Evolutionary conservation across 2,329 filamentous ascomycete genomes (phyloP), one percentile per base, ranked within the genome.

Genomic region (Aspergillus sp.): DNA sequence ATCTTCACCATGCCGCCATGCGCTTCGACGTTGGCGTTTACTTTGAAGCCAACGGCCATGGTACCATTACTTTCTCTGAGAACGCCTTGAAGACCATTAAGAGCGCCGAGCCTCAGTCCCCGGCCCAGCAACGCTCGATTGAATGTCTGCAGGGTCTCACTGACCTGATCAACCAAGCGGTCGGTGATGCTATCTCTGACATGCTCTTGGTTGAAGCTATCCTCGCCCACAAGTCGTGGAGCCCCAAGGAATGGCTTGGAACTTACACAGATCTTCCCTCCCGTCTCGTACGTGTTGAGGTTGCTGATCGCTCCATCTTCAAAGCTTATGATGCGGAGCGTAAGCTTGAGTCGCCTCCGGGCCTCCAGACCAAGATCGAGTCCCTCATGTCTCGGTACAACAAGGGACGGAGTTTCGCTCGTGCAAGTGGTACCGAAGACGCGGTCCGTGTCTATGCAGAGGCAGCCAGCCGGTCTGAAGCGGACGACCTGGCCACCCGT

Each of bases 1-100:
- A 96, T 71, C 80, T 98, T 53, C 93, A 98, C 72, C 93, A 97
- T 64, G 93, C 89, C n/a, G 93, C 93, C 35, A 84, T 88, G 61
- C 88, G 90, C 56, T 95, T 94, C 60, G 93, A 98, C 61, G 84
- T 97, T 47, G 93, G 93, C 49, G 89, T 97, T 45, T 98, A 98
- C 75, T 98, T 98, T 62, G 93, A 98, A 74, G 93, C 93, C 55
- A 98, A 98, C 66, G 93, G 93, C 25, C 93, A 98, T 70, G 93
- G 93, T 56, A 98, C 93, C 7, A 86, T 97, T 32, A 84, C 97
- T 47, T 98, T 98, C 77, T 95, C 88, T 1, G 81, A 86, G 49
- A 83, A 88, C 50, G 91, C 91, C 3, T 75, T 91, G 42, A 84
- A 85, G 58, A 79, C 81, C 43, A 94, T 98, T 72, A 79, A 78